These are phyloP conservation scores for Paramecium biaurelia DNA, from an alignment of 73 alveolate species.

Conservation along the genomic window DNA sequence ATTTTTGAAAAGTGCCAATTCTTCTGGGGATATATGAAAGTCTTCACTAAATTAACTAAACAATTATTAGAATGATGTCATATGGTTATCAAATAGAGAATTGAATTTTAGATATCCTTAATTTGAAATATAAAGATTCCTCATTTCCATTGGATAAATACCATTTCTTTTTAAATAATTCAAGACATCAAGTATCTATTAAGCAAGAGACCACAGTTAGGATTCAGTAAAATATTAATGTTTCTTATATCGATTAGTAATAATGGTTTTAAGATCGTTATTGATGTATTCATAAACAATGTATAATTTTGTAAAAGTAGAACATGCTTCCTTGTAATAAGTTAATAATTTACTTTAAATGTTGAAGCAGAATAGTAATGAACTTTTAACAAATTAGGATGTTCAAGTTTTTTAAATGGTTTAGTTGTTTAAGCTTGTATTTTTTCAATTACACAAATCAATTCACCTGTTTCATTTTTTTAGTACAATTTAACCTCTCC, in stretches of 20 bases:
- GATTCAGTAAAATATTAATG: neutral
- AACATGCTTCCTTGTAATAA: slow-evolving; percentile 12
- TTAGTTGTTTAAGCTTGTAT: neutral
- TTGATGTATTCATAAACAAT: neutral
- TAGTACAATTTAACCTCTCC: slow-evolving; percentile 5
- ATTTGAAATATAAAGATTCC: neutral
- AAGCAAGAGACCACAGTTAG: neutral
- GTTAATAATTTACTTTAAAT: neutral
- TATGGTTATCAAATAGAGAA: neutral
- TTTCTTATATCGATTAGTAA: neutral
- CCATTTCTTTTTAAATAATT: neutral
- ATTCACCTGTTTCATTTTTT: slow-evolving; percentile 28
- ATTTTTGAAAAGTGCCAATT: neutral
- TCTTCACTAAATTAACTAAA: neutral
- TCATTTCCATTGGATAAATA: slow-evolving; percentile 8
- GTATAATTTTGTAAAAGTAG: neutral
- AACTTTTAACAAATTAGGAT: neutral
- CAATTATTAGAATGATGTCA: neutral
- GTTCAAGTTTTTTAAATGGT: neutral
- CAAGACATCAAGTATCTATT: neutral
- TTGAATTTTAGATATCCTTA: slow-evolving; percentile 4
- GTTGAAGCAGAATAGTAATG: neutral
- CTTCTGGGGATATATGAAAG: slow-evolving; percentile 36
- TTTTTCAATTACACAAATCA: slow-evolving; percentile 10
- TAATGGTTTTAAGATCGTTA: neutral